Conservation (phyloP, 768 basidiomycete species). For the Boletus sp. region DNA sequence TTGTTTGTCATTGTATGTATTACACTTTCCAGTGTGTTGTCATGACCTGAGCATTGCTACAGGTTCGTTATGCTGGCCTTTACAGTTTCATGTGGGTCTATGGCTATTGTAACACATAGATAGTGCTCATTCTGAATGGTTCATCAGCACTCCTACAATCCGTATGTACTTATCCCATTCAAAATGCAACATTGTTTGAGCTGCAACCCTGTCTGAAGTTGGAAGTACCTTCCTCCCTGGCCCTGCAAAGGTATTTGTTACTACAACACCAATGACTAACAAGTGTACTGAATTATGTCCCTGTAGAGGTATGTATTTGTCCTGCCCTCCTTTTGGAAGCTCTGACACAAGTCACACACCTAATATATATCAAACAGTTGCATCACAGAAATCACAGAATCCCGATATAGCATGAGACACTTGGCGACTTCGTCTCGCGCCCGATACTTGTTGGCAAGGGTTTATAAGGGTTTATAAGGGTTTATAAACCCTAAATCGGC, state of each 20-base stretch:
- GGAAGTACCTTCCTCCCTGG: slow-evolving; percentile 2
- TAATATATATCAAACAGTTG: not conserved
- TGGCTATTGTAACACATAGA: too few relatives aligned
- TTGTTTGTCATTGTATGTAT: slow-evolving; percentile 1
- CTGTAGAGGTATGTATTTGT: slow-evolving; percentile 5
- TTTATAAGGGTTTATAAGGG: too few relatives aligned
- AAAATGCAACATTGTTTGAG: not conserved
- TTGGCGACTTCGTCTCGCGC: too few relatives aligned
- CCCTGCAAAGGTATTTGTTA: slow-evolving; percentile 1
- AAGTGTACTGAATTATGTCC: not conserved
- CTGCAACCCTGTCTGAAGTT: not conserved
- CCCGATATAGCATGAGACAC: too few relatives aligned
- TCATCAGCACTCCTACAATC: not conserved
- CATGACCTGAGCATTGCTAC: not conserved
- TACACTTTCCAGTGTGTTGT: not conserved
- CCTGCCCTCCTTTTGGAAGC: not conserved
- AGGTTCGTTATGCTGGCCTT: slow-evolving; percentile 6
- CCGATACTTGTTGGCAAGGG: too few relatives aligned
- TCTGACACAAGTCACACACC: too few relatives aligned
- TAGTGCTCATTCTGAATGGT: too few relatives aligned
- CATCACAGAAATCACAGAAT: too few relatives aligned
- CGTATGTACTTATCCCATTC: not conserved
- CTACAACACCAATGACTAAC: not conserved
- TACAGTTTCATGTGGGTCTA: too few relatives aligned
- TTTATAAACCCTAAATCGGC: too few relatives aligned